phyloP scores from a whole-genome alignment of 106 monocot genomes.

The Gastrodia elata region DNA sequence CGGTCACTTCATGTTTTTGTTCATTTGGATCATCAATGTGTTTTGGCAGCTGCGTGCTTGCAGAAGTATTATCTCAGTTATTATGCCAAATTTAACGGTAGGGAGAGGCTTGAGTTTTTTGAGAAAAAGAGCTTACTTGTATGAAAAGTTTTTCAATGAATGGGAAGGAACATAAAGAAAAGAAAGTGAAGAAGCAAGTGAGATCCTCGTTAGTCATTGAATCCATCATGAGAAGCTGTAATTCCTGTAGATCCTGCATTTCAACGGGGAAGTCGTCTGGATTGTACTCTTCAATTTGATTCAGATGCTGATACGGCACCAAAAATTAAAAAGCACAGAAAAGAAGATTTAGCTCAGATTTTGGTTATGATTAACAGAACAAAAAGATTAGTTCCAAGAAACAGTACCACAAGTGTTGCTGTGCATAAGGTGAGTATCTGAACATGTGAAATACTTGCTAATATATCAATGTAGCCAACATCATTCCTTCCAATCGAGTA shows the following conservation, averaged over 20 bases:
- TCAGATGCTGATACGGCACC: slow-evolving; percentile 8
- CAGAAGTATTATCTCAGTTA: slow-evolving; percentile 1
- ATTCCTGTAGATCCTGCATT: slow-evolving; percentile 32
- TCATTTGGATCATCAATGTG: not conserved
- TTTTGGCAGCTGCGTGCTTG: slow-evolving; percentile 10
- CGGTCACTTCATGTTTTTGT: not conserved
- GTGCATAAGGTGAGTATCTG: slow-evolving; percentile 33
- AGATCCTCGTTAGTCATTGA: slow-evolving; percentile 16
- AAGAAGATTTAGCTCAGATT: not conserved
- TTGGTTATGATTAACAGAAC: not conserved
- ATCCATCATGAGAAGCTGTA: slow-evolving; percentile 28
- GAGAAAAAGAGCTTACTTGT: slow-evolving; percentile 13
- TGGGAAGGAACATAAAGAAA: slow-evolving; percentile 24
- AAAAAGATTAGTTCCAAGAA: not conserved
- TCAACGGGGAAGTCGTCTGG: slow-evolving; percentile 7
- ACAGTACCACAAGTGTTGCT: slow-evolving; percentile 11
- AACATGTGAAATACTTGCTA: slow-evolving; percentile 31
- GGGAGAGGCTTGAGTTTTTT: not conserved
- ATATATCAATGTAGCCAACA: slow-evolving; percentile 13
- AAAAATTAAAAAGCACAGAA: no score
- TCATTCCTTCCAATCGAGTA: slow-evolving; percentile 10
- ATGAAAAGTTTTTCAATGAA: slow-evolving; percentile 37
- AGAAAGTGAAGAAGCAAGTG: slow-evolving; percentile 15
- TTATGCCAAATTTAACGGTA: not conserved
- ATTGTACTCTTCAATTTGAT: not conserved